These are phyloP conservation scores for Kwoniella newhampshirensis DNA, from an alignment of 768 basidiomycete species.

Conservation along the genomic window DNA sequence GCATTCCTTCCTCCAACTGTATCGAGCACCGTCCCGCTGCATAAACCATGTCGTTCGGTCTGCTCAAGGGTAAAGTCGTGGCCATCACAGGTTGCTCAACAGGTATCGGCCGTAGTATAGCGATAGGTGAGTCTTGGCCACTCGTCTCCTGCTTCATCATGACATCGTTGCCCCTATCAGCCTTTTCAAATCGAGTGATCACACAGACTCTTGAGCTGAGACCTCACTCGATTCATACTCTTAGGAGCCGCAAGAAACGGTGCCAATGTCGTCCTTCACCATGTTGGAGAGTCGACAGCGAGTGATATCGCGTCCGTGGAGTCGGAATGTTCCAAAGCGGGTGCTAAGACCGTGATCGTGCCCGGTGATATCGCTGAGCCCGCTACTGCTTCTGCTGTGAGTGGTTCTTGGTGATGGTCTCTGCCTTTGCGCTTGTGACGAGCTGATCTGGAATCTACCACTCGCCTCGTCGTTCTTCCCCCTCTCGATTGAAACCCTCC, in stretches of 20 bases:
- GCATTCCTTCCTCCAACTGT: too few relatives aligned
- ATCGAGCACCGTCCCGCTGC: too few relatives aligned
- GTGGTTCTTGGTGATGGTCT: conserved; percentile 2
- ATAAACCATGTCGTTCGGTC: conserved; percentile 24
- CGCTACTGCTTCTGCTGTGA: conserved; percentile 61
- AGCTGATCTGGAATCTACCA: background rate
- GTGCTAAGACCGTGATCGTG: conserved; percentile 58
- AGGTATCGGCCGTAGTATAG: conserved; percentile 72
- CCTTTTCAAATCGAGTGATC: background rate
- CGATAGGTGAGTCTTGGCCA: conserved; percentile 56
- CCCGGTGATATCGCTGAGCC: conserved; percentile 67
- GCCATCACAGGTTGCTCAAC: conserved; percentile 72
- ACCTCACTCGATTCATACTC: background rate
- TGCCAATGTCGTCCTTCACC: conserved; percentile 68
- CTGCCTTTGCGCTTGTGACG: background rate
- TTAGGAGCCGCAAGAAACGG: conserved; percentile 62
- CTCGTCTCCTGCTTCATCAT: too few relatives aligned
- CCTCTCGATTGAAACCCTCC: too few relatives aligned
- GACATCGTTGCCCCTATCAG: background rate
- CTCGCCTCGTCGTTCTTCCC: background rate
- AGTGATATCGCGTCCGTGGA: conserved; percentile 42
- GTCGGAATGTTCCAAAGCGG: conserved; percentile 58
- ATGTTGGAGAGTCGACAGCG: conserved; percentile 64
- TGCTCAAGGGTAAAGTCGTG: conserved; percentile 60
- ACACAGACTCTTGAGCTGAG: background rate